Evolutionary conservation across 495 filamentous ascomycete species (phyloP), one percentile per base, ranked within the genome.

Genomic region (Penicillium flavigenum): DNA sequence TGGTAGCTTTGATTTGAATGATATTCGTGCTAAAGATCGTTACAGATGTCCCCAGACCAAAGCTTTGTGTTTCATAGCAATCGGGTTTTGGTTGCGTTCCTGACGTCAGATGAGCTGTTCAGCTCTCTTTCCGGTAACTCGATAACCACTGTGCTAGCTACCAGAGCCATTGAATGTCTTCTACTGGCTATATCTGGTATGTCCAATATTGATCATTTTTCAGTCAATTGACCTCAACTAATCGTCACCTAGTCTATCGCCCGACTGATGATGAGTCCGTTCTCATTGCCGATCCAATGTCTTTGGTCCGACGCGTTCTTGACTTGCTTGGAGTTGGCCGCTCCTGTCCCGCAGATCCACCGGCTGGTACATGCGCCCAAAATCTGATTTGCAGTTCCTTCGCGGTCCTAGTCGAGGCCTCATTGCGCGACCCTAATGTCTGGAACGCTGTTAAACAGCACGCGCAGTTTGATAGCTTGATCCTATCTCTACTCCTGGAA

Each of bases 381-480:
- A 78, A 44, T 60, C 72, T 72, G 63, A 83, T 65, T 60, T 84
- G 75, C 45, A 63, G 79, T 41, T 81, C 80, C 27, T 86, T 91
- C 50, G 80, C 83, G 14, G 75, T 84, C 12, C 72, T 92, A 3
- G 71, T 91, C 0, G 84, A 90, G 65, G 83, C 78, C 16, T 89
- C 86, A 42, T 70, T 85, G 12, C 77, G 83, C 45, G 87, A 82
- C 51, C 57, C 69, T 11, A 54, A 62, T 0, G 80, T 91, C 59
- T 90, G 88, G 87, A 55, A 65, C 3, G 72, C 75, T 5, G 82
- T 91, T 58, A 80, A 78, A 22, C 63, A 71, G 11, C 66, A 72
- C 22, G 53, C 60, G 10, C 66, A 80, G 31, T 77, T 85, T 45
- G 68, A 73, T 29, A 52, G 62, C 16, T 62, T 86, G 22, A 57